Percentiles rank a stretch among this genome's conserved stretches.
phyloP scores from a whole-genome alignment of 352 stramenopile genomes.

The Phytophthora ohioensis region DNA sequence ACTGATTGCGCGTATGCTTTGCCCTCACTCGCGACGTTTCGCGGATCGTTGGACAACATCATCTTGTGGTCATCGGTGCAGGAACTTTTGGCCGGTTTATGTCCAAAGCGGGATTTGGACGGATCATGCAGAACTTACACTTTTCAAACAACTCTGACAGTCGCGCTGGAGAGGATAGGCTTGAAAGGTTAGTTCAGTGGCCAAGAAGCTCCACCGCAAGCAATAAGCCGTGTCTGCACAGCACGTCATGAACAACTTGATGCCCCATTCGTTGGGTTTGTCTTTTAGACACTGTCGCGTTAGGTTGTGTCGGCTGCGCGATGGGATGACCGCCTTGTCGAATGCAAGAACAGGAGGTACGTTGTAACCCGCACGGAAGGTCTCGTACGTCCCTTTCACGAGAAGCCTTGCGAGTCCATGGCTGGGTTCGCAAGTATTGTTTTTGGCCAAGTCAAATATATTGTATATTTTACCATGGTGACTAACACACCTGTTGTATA shows the following conservation, averaged over 20 bases:
- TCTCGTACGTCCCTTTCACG: too few relatives aligned
- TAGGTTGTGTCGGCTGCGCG: too few relatives aligned
- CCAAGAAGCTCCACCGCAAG: slow-evolving; percentile 7
- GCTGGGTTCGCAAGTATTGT: slow-evolving; percentile 4
- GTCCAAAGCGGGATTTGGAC: slow-evolving; percentile 9
- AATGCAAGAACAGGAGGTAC: too few relatives aligned
- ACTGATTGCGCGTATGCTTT: slow-evolving; percentile 14
- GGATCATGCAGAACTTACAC: slow-evolving; percentile 27
- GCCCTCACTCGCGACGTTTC: slow-evolving; percentile 7
- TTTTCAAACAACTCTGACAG: slow-evolving; percentile 17
- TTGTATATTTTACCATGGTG: slow-evolving; percentile 7
- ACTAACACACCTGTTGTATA: not conserved
- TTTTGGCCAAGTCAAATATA: slow-evolving; percentile 24
- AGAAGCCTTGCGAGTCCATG: not conserved
- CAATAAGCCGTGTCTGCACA: not conserved
- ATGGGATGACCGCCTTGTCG: too few relatives aligned
- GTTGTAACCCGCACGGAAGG: too few relatives aligned
- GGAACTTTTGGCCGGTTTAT: slow-evolving; percentile 30
- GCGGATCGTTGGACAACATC: slow-evolving; percentile 22
- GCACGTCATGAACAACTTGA: not conserved
- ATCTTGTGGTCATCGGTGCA: slow-evolving; percentile 5
- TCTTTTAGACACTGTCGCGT: too few relatives aligned
- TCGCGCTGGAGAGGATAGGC: slow-evolving; percentile 10
- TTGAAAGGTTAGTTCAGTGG: slow-evolving; percentile 18
- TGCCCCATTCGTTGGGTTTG: not conserved